Conservation (phyloP, 106 monocot species). For the Posidonia australis region DNA sequence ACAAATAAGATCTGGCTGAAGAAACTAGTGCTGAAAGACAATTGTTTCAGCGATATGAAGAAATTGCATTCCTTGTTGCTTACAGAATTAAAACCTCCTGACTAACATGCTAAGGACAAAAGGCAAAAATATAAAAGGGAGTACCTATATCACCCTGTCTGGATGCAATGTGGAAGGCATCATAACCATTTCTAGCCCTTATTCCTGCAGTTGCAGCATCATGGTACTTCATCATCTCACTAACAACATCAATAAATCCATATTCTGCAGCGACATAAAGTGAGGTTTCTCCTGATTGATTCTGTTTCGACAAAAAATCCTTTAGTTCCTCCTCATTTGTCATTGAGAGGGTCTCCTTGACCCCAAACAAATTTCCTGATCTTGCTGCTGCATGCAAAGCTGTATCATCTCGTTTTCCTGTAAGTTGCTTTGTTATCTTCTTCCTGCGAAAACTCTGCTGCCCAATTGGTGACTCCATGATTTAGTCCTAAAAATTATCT, state of each 20-base stretch:
- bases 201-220: slow-evolving; percentile 52
- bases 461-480: slow-evolving; percentile 41
- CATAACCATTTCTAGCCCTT: slow-evolving; percentile 85
- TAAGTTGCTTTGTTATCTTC: slow-evolving; percentile 84
- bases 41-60: no score
- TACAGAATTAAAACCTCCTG: no score
- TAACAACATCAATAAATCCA: slow-evolving; percentile 64
- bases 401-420: slow-evolving; percentile 73
- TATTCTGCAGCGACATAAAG: slow-evolving; percentile 81
- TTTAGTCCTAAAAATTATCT: not conserved
- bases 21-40: no score
- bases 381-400: slow-evolving; percentile 69
- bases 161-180: slow-evolving; percentile 82
- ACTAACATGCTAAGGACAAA: no score
- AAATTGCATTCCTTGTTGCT: no score
- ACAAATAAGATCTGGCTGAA: no score
- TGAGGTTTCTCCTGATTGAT: slow-evolving; percentile 80
- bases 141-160: slow-evolving; percentile 93
- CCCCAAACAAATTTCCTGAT: slow-evolving; percentile 43
- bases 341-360: slow-evolving; percentile 34
- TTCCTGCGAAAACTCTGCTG: slow-evolving; percentile 51
- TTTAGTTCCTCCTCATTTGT: slow-evolving; percentile 29
- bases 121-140: not conserved
- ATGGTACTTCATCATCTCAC: slow-evolving; percentile 61
- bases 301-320: slow-evolving; percentile 54